Base-by-base conservation (phyloP, 345 rosid genomes). In the Salix viminalis region DNA sequence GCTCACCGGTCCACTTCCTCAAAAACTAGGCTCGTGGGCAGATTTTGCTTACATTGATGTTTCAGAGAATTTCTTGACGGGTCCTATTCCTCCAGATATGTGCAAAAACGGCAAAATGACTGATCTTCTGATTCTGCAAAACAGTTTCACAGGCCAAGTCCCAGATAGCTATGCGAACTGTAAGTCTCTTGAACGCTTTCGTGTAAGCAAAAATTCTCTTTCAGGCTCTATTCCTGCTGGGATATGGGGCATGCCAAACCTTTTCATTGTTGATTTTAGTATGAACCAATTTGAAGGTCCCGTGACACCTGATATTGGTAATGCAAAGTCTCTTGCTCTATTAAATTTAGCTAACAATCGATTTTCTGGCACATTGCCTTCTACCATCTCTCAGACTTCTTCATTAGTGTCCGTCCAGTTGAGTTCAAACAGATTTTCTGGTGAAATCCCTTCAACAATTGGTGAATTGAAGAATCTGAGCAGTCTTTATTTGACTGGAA, bases 161-260 rank as follows among this genome's bases (percentile, higher is more conserved):
- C 98, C 98, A 0, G 86, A 75, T 37, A 88, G 83, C 60, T 91
- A 90, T 7, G 82, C 79, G 2, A 80, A 82, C 72, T 94, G 98
- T 64, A 82, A 79, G 84, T 83, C 87, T 69, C 42, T 94, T 76
- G 13, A 19, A 71, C 92, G 98, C 67, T 37, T 92, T 41, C 89
- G 97, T 21, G 77, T 92, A 58, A 88, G 77, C 77, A 89, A 88
- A 70, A 94, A 94, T 81, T 88, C 84, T 28, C 88, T 94, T 34
- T 87, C 92, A 0, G 92, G 94, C 37, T 30, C 69, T 18, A 66
- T 94, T 70, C 94, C 95, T 65, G 78, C 84, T 32, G 89, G 91
- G 39, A 84, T 94, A 18, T 94, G 97, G 97, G 83, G 94, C 58
- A 84, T 94, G 86, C 94, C 94, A 42, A 88, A 83, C 74, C 84